Percentiles rank a stretch among this genome's conserved stretches.
These are phyloP conservation scores for Cardamine occulta DNA, from an alignment of 345 rosid species.

Conservation along the genomic window DNA sequence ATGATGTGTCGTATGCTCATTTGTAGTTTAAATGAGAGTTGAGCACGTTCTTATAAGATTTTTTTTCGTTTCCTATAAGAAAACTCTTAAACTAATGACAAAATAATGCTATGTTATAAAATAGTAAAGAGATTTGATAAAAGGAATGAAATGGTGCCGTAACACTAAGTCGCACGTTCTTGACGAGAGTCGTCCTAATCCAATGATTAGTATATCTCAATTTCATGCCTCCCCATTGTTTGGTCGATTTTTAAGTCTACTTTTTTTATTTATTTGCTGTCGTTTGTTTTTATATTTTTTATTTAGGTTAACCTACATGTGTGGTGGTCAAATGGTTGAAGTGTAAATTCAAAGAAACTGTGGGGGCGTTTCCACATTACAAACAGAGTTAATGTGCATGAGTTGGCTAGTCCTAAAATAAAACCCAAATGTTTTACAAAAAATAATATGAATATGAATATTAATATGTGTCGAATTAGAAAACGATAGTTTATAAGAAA, in stretches of 20 bases:
- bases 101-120: constrained; percentile 3
- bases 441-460: too few relatives aligned
- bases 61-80: constrained; percentile 21
- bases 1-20: constrained; percentile 11
- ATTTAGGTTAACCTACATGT: background rate
- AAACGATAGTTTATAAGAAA: background rate
- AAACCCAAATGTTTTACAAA: background rate
- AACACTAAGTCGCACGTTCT: constrained; percentile 48
- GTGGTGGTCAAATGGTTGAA: background rate
- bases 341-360: background rate
- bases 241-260: constrained; percentile 6
- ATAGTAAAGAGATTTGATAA: constrained; percentile 18
- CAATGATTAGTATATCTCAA: constrained; percentile 33
- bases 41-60: constrained; percentile 38
- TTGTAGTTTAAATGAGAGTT: constrained; percentile 27
- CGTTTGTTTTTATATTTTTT: background rate
- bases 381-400: background rate
- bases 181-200: constrained; percentile 41
- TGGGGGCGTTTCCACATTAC: background rate
- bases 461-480: background rate
- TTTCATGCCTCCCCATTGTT: constrained; percentile 35
- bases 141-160: constrained; percentile 40
- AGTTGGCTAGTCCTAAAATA: background rate
- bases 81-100: constrained; percentile 15
- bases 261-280: constrained; percentile 8